These are phyloP conservation scores for Orbilia quercus DNA, from an alignment of 2,329 filamentous ascomycete genomes.

Conservation along the genomic window DNA sequence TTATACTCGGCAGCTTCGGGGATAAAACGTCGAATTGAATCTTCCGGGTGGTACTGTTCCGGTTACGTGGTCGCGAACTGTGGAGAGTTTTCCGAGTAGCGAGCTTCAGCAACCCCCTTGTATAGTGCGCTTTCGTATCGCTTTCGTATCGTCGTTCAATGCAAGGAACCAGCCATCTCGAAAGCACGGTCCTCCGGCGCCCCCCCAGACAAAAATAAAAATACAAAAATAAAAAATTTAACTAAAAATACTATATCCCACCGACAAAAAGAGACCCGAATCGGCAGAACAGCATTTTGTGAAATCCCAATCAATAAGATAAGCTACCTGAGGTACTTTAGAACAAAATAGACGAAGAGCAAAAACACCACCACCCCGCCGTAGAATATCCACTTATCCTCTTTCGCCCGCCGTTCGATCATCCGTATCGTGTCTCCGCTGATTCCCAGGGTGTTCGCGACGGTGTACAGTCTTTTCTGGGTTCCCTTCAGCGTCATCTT, in stretches of 20 bases:
- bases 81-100: slow-evolving; percentile 26
- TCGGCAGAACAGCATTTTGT: too few species aligned
- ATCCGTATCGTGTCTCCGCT: slow-evolving; percentile 96
- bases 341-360: slow-evolving; percentile 87
- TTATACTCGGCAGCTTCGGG: slow-evolving; percentile 14
- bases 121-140: slow-evolving; percentile 24
- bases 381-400: slow-evolving; percentile 99
- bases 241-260: too few species aligned
- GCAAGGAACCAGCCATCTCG: slow-evolving; percentile 30
- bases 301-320: too few species aligned
- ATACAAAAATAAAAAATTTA: too few species aligned
- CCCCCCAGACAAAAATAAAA: too few species aligned
- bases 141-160: background rate
- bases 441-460: slow-evolving; percentile 91
- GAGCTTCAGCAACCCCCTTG: slow-evolving; percentile 21
- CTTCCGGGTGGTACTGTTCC: too few species aligned
- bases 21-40: too few species aligned
- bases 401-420: slow-evolving; percentile 88
- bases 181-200: background rate
- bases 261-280: too few species aligned
- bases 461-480: slow-evolving; percentile 87
- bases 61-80: slow-evolving; percentile 5
- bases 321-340: slow-evolving; percentile 80
- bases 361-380: slow-evolving; percentile 87
- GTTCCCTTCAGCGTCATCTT: slow-evolving; percentile 95